Evolutionary conservation across 371 early-diverging fungal species (phyloP).

Genomic region (Enterocytospora artemiae): DNA sequence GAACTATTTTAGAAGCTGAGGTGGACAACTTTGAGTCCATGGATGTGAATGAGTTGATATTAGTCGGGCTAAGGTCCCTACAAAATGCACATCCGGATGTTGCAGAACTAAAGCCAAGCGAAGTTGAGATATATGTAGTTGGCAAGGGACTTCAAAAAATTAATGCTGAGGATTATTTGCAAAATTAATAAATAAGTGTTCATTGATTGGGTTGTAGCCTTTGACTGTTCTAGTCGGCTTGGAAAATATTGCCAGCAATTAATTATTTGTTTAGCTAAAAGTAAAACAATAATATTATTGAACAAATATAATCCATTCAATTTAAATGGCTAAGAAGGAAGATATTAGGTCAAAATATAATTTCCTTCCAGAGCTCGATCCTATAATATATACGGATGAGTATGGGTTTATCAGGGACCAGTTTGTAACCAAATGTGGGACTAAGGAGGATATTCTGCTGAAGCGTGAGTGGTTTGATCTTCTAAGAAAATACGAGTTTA

Average conservation of each 20-base stretch:
- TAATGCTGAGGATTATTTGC: too few species aligned
- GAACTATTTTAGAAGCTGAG: conserved; percentile 54
- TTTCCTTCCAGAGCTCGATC: not conserved
- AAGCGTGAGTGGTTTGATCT: conserved; percentile 11
- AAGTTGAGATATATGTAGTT: conserved; percentile 42
- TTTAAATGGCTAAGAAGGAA: too few species aligned
- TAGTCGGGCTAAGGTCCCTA: conserved; percentile 49
- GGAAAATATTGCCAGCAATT: too few species aligned
- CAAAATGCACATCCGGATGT: conserved; percentile 53
- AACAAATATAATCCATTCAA: too few species aligned
- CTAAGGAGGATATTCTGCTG: not conserved
- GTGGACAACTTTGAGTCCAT: conserved; percentile 23
- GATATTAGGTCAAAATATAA: conserved; percentile 7
- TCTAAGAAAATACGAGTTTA: not conserved
- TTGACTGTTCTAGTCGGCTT: too few species aligned
- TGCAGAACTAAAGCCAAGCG: conserved; percentile 19
- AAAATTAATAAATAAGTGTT: too few species aligned
- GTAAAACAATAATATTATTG: too few species aligned
- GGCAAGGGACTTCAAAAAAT: too few species aligned
- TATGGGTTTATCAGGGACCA: conserved; percentile 14
- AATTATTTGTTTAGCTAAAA: too few species aligned
- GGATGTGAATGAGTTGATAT: conserved; percentile 40
- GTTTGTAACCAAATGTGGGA: not conserved
- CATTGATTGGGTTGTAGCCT: too few species aligned
- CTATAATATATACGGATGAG: conserved; percentile 8